A percentile compares a stretch with the other conserved stretches of the same genome.
phyloP scores from a whole-genome alignment of 1,284 basidiomycete genomes.

The Kwoniella shivajii region DNA sequence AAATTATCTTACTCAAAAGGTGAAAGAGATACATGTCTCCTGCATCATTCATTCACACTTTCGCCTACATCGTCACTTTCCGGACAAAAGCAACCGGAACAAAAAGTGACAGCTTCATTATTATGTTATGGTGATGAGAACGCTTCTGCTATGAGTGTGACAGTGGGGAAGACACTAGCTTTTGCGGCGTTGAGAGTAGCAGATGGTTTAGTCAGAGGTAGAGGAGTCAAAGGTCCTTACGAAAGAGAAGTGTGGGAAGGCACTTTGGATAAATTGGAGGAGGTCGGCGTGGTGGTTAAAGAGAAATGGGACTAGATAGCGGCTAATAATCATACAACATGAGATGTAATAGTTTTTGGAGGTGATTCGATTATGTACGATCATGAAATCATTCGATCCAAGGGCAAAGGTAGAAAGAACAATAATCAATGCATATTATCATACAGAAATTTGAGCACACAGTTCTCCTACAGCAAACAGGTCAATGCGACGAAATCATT shows the following conservation, averaged over 20 bases:
- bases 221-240: slow-evolving; percentile 72
- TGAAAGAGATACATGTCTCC: slow-evolving; percentile 85
- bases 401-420: too few relatives aligned
- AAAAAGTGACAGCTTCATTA: slow-evolving; percentile 74
- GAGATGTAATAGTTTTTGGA: not conserved
- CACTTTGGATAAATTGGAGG: slow-evolving; percentile 65
- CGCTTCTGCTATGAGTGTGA: slow-evolving; percentile 82
- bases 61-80: slow-evolving; percentile 1
- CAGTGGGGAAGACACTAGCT: slow-evolving; percentile 82
- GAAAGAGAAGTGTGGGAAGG: slow-evolving; percentile 63
- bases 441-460: too few relatives aligned
- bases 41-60: slow-evolving; percentile 73
- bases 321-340: slow-evolving; percentile 2
- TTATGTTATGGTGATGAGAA: slow-evolving; percentile 68
- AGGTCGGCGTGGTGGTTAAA: slow-evolving; percentile 67
- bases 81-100: slow-evolving; percentile 37
- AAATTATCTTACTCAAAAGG: slow-evolving; percentile 70
- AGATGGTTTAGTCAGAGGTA: slow-evolving; percentile 64
- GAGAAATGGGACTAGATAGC: slow-evolving; percentile 56
- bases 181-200: slow-evolving; percentile 73
- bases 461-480: too few relatives aligned
- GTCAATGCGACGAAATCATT: too few relatives aligned
- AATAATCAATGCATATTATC: too few relatives aligned
- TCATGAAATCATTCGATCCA: too few relatives aligned
- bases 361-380: too few relatives aligned